Evolutionary conservation across 352 stramenopile genomes (phyloP).

Genomic region (Phytophthora macrochlamydospora): DNA sequence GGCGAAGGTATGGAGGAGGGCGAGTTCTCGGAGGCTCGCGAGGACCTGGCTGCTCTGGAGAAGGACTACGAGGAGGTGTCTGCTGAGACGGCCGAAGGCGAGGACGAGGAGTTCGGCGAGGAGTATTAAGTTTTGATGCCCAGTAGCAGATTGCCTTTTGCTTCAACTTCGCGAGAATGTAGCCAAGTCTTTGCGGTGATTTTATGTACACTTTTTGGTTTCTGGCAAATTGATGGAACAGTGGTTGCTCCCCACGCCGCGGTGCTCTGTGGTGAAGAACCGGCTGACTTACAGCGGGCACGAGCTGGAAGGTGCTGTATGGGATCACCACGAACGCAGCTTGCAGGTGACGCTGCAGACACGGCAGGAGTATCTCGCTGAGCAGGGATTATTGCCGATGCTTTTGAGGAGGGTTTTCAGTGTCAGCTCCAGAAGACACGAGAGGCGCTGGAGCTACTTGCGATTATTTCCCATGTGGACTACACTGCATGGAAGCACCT

Average conservation of each 20-base stretch:
- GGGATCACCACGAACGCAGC: not conserved
- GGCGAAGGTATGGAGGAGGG: slow-evolving; percentile 99
- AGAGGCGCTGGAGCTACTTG: slow-evolving; percentile 29
- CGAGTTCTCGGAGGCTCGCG: slow-evolving; percentile 99
- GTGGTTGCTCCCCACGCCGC: not conserved
- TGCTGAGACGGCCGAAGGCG: slow-evolving; percentile 96
- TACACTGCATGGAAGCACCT: slow-evolving; percentile 22
- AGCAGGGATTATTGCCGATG: not conserved
- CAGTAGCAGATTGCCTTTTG: no score
- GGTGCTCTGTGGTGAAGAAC: not conserved
- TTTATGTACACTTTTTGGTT: no score
- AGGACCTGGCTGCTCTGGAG: slow-evolving; percentile 84
- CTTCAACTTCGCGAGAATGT: no score
- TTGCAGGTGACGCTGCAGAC: not conserved
- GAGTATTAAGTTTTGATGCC: slow-evolving; percentile 68
- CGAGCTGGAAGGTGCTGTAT: not conserved
- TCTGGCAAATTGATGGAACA: not conserved
- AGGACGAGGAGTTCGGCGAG: slow-evolving; percentile 92
- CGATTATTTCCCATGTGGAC: slow-evolving; percentile 15
- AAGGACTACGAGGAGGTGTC: slow-evolving; percentile 99
- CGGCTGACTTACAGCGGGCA: not conserved
- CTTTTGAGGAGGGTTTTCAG: not conserved
- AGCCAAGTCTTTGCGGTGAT: no score
- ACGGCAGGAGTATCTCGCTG: not conserved
- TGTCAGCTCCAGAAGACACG: not conserved